Percentiles rank a stretch among this genome's conserved stretches.
Evolutionary conservation across 768 basidiomycete species (phyloP).

Genomic region (Mycena vulgaris): DNA sequence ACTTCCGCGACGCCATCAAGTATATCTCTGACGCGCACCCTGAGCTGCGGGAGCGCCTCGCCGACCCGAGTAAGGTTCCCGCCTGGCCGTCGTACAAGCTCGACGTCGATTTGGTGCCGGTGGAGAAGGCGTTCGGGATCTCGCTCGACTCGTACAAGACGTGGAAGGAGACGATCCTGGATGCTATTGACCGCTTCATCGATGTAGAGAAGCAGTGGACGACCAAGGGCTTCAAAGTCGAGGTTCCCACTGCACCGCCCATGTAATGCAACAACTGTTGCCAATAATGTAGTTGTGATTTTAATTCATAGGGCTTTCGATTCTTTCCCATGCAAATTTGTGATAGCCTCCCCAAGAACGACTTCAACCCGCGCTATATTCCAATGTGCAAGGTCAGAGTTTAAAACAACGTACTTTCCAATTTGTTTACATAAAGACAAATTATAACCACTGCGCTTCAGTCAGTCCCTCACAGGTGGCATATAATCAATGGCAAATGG

Average conservation of each 20-base stretch:
- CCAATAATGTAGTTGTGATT: not conserved
- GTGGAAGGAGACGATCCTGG: slow-evolving; percentile 38
- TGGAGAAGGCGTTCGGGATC: slow-evolving; percentile 42
- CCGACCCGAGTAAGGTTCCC: slow-evolving; percentile 23
- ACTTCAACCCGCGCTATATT: too few species aligned
- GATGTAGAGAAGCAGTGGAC: slow-evolving; percentile 35
- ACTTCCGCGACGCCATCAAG: slow-evolving; percentile 32
- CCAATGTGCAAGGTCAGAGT: too few species aligned
- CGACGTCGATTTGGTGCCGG: slow-evolving; percentile 37
- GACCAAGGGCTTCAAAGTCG: slow-evolving; percentile 33
- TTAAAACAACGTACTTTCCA: too few species aligned
- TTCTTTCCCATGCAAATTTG: too few species aligned
- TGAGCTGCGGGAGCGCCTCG: slow-evolving; percentile 30
- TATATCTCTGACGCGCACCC: slow-evolving; percentile 33
- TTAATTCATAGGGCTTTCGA: too few species aligned
- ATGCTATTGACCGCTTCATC: slow-evolving; percentile 34
- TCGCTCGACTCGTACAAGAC: slow-evolving; percentile 21
- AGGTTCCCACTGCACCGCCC: slow-evolving; percentile 26
- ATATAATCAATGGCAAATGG: not conserved
- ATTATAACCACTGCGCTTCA: too few species aligned
- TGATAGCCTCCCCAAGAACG: too few species aligned
- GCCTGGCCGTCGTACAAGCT: too few species aligned
- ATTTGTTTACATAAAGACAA: too few species aligned
- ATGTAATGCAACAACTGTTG: slow-evolving; percentile 4
- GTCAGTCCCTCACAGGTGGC: too few species aligned